phyloP scores from a whole-genome alignment of 2,329 filamentous ascomycete species.

The Spiromastix sp. region DNA sequence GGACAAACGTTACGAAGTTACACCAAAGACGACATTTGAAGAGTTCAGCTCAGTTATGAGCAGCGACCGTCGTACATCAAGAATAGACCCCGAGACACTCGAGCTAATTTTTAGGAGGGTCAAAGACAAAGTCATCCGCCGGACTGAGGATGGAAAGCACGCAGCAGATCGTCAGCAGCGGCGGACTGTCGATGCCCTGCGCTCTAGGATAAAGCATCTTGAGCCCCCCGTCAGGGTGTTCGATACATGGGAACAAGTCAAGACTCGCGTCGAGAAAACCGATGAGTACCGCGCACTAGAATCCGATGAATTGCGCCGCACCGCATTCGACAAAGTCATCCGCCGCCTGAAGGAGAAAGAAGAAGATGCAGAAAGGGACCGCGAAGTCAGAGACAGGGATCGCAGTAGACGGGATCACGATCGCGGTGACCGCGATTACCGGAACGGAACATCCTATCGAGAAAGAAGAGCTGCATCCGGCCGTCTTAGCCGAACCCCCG shows the following conservation, averaged over 20 bases:
- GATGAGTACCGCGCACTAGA: slow-evolving; percentile 77
- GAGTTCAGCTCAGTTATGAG: slow-evolving; percentile 77
- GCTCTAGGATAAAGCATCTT: slow-evolving; percentile 77
- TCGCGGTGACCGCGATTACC: slow-evolving; percentile 53
- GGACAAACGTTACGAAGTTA: slow-evolving; percentile 89
- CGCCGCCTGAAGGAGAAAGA: slow-evolving; percentile 86
- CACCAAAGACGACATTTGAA: slow-evolving; percentile 73
- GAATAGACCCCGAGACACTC: slow-evolving; percentile 70
- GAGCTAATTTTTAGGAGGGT: slow-evolving; percentile 77
- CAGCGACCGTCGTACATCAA: slow-evolving; percentile 77
- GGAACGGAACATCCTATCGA: too few species aligned
- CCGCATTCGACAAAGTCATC: slow-evolving; percentile 85
- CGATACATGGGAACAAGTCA: slow-evolving; percentile 85
- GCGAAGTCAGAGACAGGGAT: slow-evolving; percentile 48
- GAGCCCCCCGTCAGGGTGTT: slow-evolving; percentile 68
- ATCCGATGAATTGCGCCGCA: slow-evolving; percentile 70
- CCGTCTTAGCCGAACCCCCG: slow-evolving; percentile 75
- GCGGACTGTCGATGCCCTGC: slow-evolving; percentile 71
- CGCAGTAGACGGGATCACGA: slow-evolving; percentile 32
- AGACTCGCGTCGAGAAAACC: slow-evolving; percentile 64
- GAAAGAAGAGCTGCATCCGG: too few species aligned
- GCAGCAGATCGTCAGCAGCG: slow-evolving; percentile 77
- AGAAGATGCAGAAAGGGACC: slow-evolving; percentile 60
- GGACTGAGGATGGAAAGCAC: slow-evolving; percentile 73
- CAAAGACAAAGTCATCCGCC: slow-evolving; percentile 73